A percentile compares a stretch with the other conserved stretches of the same genome.
Conservation (phyloP, 2,329 filamentous ascomycete genomes). For the Lasiodiplodia sp. region DNA sequence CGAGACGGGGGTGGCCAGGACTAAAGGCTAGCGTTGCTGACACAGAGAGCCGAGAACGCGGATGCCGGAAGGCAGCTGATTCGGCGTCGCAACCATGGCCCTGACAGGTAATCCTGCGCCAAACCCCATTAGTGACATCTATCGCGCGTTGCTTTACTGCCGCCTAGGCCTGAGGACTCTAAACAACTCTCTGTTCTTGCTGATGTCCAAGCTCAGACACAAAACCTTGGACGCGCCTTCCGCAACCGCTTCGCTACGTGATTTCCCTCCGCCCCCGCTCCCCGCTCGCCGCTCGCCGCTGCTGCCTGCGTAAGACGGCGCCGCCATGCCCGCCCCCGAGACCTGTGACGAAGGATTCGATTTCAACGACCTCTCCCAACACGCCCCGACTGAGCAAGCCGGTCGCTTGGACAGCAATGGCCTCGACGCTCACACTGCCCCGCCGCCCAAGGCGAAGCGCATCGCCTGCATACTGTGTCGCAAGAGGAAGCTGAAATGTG, state of each 20-base stretch:
- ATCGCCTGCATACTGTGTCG: slow-evolving; percentile 95
- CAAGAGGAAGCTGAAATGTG: slow-evolving; percentile 90
- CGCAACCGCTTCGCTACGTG: neutral
- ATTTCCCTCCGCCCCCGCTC: neutral
- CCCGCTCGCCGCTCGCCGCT: neutral
- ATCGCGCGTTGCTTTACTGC: slow-evolving; percentile 14
- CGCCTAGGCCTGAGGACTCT: neutral
- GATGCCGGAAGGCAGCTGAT: slow-evolving; percentile 1
- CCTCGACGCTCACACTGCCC: slow-evolving; percentile 64
- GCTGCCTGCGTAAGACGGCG: slow-evolving; percentile 13
- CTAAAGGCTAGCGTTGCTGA: neutral
- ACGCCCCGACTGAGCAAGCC: slow-evolving; percentile 46
- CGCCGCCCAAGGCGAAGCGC: slow-evolving; percentile 70
- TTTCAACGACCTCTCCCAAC: slow-evolving; percentile 64
- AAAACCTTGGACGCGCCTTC: neutral
- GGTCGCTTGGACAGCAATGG: slow-evolving; percentile 51
- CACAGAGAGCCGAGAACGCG: neutral
- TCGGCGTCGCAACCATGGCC: slow-evolving; percentile 14
- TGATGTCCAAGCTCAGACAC: slow-evolving; percentile 4
- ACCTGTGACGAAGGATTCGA: slow-evolving; percentile 5
- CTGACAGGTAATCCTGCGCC: slow-evolving; percentile 5
- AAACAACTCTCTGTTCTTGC: neutral
- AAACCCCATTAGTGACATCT: slow-evolving; percentile 17
- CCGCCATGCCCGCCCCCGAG: slow-evolving; percentile 20
- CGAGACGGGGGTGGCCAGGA: neutral